Conservation (phyloP, 495 filamentous ascomycete species). For the Wilcoxina mikolae region DNA sequence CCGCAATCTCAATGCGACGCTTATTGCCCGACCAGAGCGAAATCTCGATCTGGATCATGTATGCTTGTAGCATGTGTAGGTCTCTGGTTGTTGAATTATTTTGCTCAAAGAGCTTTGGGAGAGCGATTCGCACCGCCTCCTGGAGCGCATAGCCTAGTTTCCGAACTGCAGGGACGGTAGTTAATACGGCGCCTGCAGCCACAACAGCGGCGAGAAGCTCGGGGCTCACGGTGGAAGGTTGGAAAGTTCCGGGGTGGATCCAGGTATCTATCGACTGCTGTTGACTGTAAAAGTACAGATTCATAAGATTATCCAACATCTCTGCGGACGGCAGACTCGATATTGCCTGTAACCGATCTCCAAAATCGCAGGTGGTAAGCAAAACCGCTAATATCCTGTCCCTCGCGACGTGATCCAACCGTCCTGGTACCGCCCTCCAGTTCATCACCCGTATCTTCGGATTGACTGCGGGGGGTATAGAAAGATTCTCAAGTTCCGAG, state of each 20-base stretch:
- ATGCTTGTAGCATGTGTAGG: conserved; percentile 41
- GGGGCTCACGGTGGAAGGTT: conserved; percentile 36
- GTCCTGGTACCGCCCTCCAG: conserved; percentile 32
- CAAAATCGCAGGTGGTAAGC: conserved; percentile 37
- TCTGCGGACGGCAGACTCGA: conserved; percentile 47
- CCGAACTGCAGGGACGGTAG: conserved; percentile 40
- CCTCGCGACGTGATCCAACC: conserved; percentile 36
- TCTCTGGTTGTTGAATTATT: conserved; percentile 43
- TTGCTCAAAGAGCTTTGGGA: conserved; percentile 40
- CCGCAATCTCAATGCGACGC: conserved; percentile 53
- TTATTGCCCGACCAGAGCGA: conserved; percentile 54
- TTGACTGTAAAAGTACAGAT: conserved; percentile 43
- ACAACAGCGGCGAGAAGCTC: conserved; percentile 43
- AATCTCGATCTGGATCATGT: conserved; percentile 41
- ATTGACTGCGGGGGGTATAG: conserved; percentile 28
- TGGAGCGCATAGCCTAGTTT: conserved; percentile 50
- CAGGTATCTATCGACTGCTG: conserved; percentile 37
- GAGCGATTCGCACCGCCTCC: conserved; percentile 41
- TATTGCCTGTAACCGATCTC: conserved; percentile 36
- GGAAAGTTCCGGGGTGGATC: conserved; percentile 45
- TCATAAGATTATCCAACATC: conserved; percentile 44
- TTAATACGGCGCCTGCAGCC: conserved; percentile 42
- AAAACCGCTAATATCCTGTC: conserved; percentile 46
- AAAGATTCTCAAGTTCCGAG: conserved; percentile 17
- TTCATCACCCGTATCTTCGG: conserved; percentile 30